A percentile compares a stretch with the other conserved stretches of the same genome.
Conservation (phyloP, 163 green algal genomes). For the Scenedesmus sp. region DNA sequence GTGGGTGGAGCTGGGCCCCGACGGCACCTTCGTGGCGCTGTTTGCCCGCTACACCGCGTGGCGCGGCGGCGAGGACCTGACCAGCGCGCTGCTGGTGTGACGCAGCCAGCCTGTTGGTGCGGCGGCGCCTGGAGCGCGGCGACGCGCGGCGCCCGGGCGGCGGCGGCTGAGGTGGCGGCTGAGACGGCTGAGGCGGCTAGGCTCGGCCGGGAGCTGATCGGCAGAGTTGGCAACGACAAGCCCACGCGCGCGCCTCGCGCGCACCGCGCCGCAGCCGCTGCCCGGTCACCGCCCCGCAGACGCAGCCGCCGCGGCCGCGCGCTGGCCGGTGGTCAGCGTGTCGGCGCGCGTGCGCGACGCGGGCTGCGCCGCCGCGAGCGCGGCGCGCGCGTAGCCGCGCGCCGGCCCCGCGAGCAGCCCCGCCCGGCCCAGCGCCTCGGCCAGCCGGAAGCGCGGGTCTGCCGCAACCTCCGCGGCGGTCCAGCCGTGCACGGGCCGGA, state of each 20-base stretch:
- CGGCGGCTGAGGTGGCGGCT: no score
- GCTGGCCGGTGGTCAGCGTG: background rate
- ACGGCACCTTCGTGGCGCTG: constrained; percentile 8
- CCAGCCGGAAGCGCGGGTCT: constrained; percentile 36
- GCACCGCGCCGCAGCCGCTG: no score
- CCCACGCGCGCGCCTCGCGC: no score
- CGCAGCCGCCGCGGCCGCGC: no score
- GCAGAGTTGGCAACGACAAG: no score
- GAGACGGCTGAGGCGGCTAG: no score
- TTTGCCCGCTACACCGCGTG: constrained; percentile 18
- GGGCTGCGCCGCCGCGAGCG: background rate
- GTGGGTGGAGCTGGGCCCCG: constrained; percentile 36
- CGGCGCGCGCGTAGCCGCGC: background rate
- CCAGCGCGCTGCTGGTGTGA: background rate
- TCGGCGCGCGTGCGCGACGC: background rate
- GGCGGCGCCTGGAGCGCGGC: no score
- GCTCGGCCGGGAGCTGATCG: no score
- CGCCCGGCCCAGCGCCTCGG: constrained; percentile 20
- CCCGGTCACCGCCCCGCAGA: no score
- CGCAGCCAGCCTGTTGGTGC: no score
- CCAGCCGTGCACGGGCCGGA: constrained; percentile 29
- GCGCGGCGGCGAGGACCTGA: constrained; percentile 13
- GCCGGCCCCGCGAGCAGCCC: background rate
- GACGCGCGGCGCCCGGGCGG: no score
- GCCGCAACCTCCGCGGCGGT: constrained; percentile 17